Conservation (phyloP, 2,329 filamentous ascomycete species). For the Xylaria sp. region DNA sequence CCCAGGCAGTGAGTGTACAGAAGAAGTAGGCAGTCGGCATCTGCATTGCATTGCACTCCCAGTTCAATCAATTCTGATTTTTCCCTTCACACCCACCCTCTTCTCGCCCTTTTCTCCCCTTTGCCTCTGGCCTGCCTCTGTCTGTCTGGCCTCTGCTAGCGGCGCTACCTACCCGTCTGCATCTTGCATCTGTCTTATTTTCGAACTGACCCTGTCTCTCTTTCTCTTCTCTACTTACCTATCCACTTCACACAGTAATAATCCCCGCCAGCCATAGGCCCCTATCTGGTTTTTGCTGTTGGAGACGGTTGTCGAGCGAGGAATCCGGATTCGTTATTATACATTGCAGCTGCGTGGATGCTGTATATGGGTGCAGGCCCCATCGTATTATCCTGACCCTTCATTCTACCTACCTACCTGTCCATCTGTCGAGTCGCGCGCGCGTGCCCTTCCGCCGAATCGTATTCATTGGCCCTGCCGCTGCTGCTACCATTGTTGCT, state of each 20-base stretch:
- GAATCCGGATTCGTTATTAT: slow-evolving; percentile 22
- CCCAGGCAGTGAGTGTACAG: too few relatives aligned
- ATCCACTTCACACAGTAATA: neutral
- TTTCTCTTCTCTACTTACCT: slow-evolving; percentile 13
- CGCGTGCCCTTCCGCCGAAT: slow-evolving; percentile 30
- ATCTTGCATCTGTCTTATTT: slow-evolving; percentile 19
- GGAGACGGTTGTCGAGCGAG: slow-evolving; percentile 27
- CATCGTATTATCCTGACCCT: slow-evolving; percentile 16
- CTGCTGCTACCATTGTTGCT: slow-evolving; percentile 19
- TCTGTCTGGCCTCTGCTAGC: slow-evolving; percentile 20
- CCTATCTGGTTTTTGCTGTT: slow-evolving; percentile 4
- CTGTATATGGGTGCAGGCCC: slow-evolving; percentile 29
- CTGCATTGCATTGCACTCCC: slow-evolving; percentile 18
- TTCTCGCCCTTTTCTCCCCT: neutral
- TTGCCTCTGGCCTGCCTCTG: slow-evolving; percentile 9
- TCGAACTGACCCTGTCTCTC: slow-evolving; percentile 11
- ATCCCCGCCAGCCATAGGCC: slow-evolving; percentile 9
- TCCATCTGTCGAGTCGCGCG: slow-evolving; percentile 31
- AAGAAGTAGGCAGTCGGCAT: neutral
- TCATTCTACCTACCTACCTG: slow-evolving; percentile 21
- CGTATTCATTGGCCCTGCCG: slow-evolving; percentile 38
- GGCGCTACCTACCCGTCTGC: slow-evolving; percentile 14
- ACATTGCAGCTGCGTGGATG: slow-evolving; percentile 13
- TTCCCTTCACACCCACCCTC: slow-evolving; percentile 27
- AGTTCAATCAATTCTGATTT: slow-evolving; percentile 6